These are phyloP conservation scores for Dictyophora rubrovolvata DNA, from an alignment of 768 basidiomycete species.

Conservation along the genomic window DNA sequence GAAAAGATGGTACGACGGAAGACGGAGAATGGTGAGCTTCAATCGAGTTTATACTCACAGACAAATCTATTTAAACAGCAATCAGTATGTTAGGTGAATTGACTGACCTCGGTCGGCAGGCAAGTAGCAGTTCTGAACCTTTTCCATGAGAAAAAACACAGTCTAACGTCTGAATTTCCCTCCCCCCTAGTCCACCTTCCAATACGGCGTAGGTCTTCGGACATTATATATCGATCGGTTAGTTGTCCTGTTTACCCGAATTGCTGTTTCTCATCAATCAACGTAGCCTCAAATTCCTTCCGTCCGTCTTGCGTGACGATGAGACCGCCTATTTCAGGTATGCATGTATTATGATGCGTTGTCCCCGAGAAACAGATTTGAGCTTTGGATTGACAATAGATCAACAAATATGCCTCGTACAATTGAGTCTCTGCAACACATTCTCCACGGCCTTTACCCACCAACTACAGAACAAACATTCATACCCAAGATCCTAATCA, in stretches of 20 bases:
- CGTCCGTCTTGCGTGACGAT: slow-evolving; percentile 35
- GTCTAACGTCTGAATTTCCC: neutral
- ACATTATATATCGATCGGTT: slow-evolving; percentile 60
- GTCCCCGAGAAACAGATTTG: neutral
- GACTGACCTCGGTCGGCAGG: slow-evolving; percentile 61
- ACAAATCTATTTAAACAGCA: neutral
- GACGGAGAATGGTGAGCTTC: slow-evolving; percentile 53
- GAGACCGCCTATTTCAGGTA: slow-evolving; percentile 52
- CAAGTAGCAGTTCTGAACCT: slow-evolving; percentile 18
- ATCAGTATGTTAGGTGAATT: slow-evolving; percentile 59
- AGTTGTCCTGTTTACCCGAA: slow-evolving; percentile 7
- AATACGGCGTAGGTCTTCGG: slow-evolving; percentile 49
- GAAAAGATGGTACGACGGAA: slow-evolving; percentile 39
- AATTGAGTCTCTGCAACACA: slow-evolving; percentile 62
- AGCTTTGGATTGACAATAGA: slow-evolving; percentile 25
- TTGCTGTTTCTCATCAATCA: neutral
- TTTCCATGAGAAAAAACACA: neutral
- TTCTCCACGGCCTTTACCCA: slow-evolving; percentile 68
- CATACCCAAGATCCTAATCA: slow-evolving; percentile 41
- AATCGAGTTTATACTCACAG: neutral
- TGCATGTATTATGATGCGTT: neutral
- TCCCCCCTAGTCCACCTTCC: slow-evolving; percentile 60
- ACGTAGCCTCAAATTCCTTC: slow-evolving; percentile 53
- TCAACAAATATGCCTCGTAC: slow-evolving; percentile 74
- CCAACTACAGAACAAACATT: slow-evolving; percentile 24